phyloP scores from a whole-genome alignment of 1,284 basidiomycete species.

The Golubevia pallescens region DNA sequence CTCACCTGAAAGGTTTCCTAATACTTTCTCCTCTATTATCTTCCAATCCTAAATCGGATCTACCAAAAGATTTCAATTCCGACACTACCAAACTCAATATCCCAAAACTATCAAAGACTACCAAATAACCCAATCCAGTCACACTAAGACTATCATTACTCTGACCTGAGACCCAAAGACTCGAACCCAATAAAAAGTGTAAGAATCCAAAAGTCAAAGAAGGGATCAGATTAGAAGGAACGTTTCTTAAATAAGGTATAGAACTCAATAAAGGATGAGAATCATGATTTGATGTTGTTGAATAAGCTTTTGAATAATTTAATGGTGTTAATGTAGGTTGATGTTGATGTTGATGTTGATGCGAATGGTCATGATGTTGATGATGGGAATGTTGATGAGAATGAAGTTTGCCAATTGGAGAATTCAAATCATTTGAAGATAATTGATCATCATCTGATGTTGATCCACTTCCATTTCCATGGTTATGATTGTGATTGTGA shows the following conservation, averaged over 20 bases:
- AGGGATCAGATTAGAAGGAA: constrained; percentile 30
- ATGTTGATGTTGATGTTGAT: too few species aligned
- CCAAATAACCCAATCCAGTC: constrained; percentile 55
- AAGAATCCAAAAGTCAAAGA: constrained; percentile 33
- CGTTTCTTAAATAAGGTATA: constrained; percentile 10
- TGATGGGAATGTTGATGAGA: constrained; percentile 17
- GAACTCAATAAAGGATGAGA: not conserved
- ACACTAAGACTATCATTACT: constrained; percentile 52
- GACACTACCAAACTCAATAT: constrained; percentile 22
- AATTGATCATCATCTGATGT: too few species aligned
- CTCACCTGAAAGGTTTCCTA: not conserved
- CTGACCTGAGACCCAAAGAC: constrained; percentile 57
- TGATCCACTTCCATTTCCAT: too few species aligned
- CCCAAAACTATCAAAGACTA: constrained; percentile 60
- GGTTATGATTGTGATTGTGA: constrained; percentile 5
- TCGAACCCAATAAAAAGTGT: constrained; percentile 46
- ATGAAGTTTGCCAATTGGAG: constrained; percentile 7
- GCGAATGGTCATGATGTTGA: constrained; percentile 9
- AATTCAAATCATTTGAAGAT: too few species aligned
- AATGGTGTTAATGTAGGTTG: too few species aligned
- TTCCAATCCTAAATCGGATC: not conserved
- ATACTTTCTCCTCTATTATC: not conserved
- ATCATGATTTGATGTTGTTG: too few species aligned
- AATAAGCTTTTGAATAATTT: too few species aligned
- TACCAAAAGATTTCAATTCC: not conserved